phyloP scores from a whole-genome alignment of 352 stramenopile genomes.

The Pythium diclinum region DNA sequence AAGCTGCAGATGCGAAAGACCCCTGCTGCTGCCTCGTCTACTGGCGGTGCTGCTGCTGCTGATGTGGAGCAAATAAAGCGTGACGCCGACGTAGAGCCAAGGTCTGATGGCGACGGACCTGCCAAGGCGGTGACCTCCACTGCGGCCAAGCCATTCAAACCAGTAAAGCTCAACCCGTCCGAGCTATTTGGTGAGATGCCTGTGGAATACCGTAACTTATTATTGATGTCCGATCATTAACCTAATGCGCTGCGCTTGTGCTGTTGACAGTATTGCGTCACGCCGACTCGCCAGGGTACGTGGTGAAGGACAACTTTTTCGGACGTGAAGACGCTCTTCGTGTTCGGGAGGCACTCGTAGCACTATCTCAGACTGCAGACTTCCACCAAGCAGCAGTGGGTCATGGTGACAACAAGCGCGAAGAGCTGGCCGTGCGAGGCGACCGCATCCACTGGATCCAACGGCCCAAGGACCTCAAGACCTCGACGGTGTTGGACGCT shows the following conservation, averaged over 20 bases:
- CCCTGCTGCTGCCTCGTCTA: neutral
- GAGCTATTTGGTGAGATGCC: slow-evolving; percentile 49
- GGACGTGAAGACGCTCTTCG: slow-evolving; percentile 31
- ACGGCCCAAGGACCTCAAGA: slow-evolving; percentile 36
- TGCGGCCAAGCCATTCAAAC: neutral
- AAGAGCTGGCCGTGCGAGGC: slow-evolving; percentile 44
- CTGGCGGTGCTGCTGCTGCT: neutral
- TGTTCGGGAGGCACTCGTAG: slow-evolving; percentile 39
- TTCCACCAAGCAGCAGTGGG: slow-evolving; percentile 57
- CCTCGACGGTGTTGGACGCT: slow-evolving; percentile 23
- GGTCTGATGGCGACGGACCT: neutral
- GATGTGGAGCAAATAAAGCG: neutral
- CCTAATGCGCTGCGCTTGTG: neutral
- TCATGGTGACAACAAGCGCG: slow-evolving; percentile 36
- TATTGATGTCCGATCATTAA: slow-evolving; percentile 3
- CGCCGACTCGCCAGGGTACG: slow-evolving; percentile 46
- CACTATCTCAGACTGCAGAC: slow-evolving; percentile 24
- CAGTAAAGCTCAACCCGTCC: slow-evolving; percentile 44
- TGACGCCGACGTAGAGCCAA: neutral
- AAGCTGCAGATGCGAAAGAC: slow-evolving; percentile 29
- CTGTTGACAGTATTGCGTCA: slow-evolving; percentile 37
- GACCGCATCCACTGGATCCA: slow-evolving; percentile 73
- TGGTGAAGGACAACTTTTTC: slow-evolving; percentile 53
- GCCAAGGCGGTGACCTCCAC: neutral
- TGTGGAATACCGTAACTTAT: neutral